Base-by-base conservation (phyloP, 192 early-diverging fungal species). In the Dissophora globulifera region DNA sequence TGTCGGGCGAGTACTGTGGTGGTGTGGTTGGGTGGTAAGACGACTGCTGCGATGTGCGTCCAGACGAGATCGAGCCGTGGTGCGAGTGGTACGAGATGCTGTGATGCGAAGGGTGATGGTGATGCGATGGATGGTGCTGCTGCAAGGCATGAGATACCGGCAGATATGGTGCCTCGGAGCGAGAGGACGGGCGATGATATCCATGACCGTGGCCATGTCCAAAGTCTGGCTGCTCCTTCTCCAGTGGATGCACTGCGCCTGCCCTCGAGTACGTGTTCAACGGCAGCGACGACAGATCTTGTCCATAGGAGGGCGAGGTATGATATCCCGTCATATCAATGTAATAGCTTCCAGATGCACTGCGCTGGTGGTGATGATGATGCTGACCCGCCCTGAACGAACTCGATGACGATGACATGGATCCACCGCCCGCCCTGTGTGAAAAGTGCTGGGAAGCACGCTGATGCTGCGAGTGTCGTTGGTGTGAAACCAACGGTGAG, bases 351-450 rank as follows among this genome's bases (percentile, higher is more conserved):
- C 62, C 62, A 1, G 72, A 76, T 26, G 64, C 62, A 30, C 58
- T 76, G 22, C 72, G 72, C 5, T 76, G 72, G 58, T 76, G 72
- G 22, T 56, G 58, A 17, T 45, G n/a, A n/a, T n/a, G n/a, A n/a
- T n/a, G n/a, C n/a, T n/a, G n/a, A n/a, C n/a, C n/a, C n/a, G n/a
- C 50, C 10, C 72, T 49, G 52, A 50, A 62, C 2, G 62, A 42
- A 17, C 47, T 30, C 27, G 62, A n/a, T n/a, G n/a, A n/a, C n/a
- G n/a, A n/a, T n/a, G n/a, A 51, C 23, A 58, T 16, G 9, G 69
- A 50, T 46, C 61, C 62, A 40, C 35, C 53, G 27, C 69, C 50
- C 20, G 46, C 52, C 12, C 52, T 38, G 30, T 74, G 60, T 49
- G 55, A 56, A n/a, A 45, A 45, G n/a, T 17, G 43, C 17, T 17